Evolutionary conservation across 1,139 yeast genomes (phyloP).

Genomic region (Komagataea norvegica): DNA sequence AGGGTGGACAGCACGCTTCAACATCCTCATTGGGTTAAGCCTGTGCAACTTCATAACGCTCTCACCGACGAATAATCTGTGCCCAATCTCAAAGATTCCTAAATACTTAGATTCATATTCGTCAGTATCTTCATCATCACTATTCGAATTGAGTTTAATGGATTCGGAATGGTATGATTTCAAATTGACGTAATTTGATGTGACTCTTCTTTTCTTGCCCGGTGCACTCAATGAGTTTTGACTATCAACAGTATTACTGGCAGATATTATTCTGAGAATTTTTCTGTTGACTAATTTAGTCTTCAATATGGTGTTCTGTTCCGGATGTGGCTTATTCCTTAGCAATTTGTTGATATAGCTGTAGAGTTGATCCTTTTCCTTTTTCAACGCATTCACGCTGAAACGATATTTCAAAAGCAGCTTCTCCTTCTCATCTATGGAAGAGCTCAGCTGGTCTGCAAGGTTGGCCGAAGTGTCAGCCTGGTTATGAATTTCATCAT

Average conservation of each 20-base stretch:
- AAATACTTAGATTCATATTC: neutral
- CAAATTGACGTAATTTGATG: slow-evolving; percentile 18
- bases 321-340: slow-evolving; percentile 14
- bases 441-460: slow-evolving; percentile 14
- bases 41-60: neutral
- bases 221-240: neutral
- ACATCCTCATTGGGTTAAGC: too few species aligned
- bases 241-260: neutral
- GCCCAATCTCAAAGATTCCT: neutral
- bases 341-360: slow-evolving; percentile 23
- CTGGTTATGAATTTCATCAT: too few species aligned
- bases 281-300: slow-evolving; percentile 22
- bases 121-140: neutral
- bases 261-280: slow-evolving; percentile 21
- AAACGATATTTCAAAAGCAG: slow-evolving; percentile 13
- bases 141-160: neutral
- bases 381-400: slow-evolving; percentile 20
- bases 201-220: slow-evolving; percentile 9
- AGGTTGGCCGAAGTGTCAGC: too few species aligned
- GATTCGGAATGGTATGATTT: slow-evolving; percentile 5
- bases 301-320: slow-evolving; percentile 22
- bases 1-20: too few species aligned
- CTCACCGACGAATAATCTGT: neutral
- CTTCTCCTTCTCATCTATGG: slow-evolving; percentile 15
- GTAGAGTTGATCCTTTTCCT: slow-evolving; percentile 24